Percentiles rank a stretch among this genome's conserved stretches.
Conservation (phyloP, 2,329 filamentous ascomycete genomes). For the Nemania sp. region DNA sequence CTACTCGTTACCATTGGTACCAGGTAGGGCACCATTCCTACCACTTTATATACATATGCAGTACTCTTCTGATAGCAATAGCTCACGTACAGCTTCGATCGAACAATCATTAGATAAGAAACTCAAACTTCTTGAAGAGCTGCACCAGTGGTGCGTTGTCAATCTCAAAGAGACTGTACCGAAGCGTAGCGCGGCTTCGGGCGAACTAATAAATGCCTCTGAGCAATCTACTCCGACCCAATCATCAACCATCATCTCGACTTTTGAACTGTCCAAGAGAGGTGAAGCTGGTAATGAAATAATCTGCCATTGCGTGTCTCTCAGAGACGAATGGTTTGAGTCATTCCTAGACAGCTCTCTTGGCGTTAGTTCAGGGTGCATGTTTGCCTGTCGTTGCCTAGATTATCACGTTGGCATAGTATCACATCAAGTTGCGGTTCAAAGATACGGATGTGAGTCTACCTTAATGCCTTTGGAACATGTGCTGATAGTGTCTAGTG, state of each 20-base stretch:
- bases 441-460: constrained; percentile 23
- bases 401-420: background rate
- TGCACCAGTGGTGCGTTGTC: constrained; percentile 27
- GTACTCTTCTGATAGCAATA: constrained; percentile 7
- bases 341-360: background rate
- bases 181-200: background rate
- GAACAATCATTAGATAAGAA: constrained; percentile 19
- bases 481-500: constrained; percentile 19
- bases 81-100: constrained; percentile 23
- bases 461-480: background rate
- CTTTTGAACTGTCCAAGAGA: constrained; percentile 20
- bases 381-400: constrained; percentile 19
- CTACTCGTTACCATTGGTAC: constrained; percentile 31
- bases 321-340: constrained; percentile 18
- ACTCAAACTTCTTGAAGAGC: constrained; percentile 22
- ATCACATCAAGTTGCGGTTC: constrained; percentile 15
- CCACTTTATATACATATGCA: too few relatives aligned
- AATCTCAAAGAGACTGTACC: constrained; percentile 8
- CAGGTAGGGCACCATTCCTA: constrained; percentile 10
- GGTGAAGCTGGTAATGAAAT: constrained; percentile 1
- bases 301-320: constrained; percentile 15
- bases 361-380: background rate
- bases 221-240: background rate
- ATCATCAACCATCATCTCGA: background rate
- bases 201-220: too few relatives aligned